These are phyloP conservation scores for Curvularia sp. DNA, from an alignment of 2,329 filamentous ascomycete species.

Conservation along the genomic window DNA sequence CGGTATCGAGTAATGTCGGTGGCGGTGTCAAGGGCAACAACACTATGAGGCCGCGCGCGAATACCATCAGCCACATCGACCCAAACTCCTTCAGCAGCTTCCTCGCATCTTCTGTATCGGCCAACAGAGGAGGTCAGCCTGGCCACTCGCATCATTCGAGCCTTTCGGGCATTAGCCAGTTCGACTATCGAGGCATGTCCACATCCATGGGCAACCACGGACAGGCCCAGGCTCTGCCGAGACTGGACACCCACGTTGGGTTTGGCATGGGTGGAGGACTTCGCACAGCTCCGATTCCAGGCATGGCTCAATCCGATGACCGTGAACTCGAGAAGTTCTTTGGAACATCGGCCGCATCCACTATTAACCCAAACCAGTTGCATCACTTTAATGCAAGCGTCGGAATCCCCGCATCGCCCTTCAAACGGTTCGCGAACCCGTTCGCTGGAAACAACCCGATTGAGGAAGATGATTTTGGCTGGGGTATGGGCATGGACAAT, in stretches of 20 bases:
- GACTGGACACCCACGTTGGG: constrained; percentile 80
- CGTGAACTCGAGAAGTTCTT: constrained; percentile 76
- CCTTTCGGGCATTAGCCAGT: constrained; percentile 69
- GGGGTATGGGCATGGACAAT: constrained; percentile 82
- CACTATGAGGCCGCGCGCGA: constrained; percentile 84
- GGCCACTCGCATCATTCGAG: constrained; percentile 75
- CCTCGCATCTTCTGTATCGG: constrained; percentile 59
- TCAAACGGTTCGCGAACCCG: constrained; percentile 53
- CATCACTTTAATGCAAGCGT: constrained; percentile 87
- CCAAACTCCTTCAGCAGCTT: constrained; percentile 68
- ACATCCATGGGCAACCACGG: constrained; percentile 70
- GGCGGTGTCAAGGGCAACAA: constrained; percentile 57
- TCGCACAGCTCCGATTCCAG: constrained; percentile 72
- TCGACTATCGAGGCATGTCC: constrained; percentile 77
- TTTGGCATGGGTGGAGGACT: constrained; percentile 72
- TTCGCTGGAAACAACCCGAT: constrained; percentile 67
- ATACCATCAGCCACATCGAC: constrained; percentile 95
- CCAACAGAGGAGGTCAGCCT: constrained; percentile 59
- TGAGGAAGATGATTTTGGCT: constrained; percentile 81
- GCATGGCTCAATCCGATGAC: constrained; percentile 60
- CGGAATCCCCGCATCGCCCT: constrained; percentile 63
- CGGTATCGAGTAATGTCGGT: constrained; percentile 70
- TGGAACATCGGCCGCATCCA: constrained; percentile 61
- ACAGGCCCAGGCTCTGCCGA: constrained; percentile 73
- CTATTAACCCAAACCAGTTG: constrained; percentile 71